These are phyloP conservation scores for Monilinia vaccinii-corymbosi DNA, from an alignment of 2,329 filamentous ascomycete genomes.

Conservation along the genomic window DNA sequence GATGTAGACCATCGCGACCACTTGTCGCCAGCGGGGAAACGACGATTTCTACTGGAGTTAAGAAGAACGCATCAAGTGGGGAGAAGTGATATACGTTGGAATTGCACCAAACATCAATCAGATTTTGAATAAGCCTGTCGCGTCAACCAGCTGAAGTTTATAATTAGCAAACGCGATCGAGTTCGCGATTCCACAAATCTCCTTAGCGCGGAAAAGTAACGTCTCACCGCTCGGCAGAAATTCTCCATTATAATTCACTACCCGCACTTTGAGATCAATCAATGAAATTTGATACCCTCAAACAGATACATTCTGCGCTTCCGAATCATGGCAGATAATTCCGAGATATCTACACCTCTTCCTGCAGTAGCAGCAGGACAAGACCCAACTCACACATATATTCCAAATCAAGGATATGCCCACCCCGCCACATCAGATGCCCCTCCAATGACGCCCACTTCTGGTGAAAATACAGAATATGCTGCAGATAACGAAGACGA, in stretches of 20 bases:
- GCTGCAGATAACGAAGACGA: conserved; percentile 34
- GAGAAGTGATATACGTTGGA: background rate
- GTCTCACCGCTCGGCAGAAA: conserved; percentile 9
- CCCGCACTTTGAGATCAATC: background rate
- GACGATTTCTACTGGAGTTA: background rate
- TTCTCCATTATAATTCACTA: background rate
- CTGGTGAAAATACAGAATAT: conserved; percentile 26
- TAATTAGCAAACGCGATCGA: background rate
- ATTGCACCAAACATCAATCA: background rate
- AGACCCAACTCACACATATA: conserved; percentile 37
- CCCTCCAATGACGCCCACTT: conserved; percentile 27
- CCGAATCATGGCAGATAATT: conserved; percentile 16
- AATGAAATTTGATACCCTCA: background rate
- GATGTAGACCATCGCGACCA: conserved; percentile 69
- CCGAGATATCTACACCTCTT: conserved; percentile 7
- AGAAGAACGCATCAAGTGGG: conserved; percentile 3
- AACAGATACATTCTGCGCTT: background rate
- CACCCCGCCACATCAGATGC: conserved; percentile 30
- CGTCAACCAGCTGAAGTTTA: conserved; percentile 8
- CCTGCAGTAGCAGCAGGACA: conserved; percentile 35
- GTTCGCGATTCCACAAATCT: background rate
- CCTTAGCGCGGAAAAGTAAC: background rate
- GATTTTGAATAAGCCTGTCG: background rate
- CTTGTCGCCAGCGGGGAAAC: conserved; percentile 15
- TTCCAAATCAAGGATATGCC: conserved; percentile 40